These are phyloP conservation scores for Hypericum perforatum DNA, from an alignment of 345 rosid genomes.

Conservation along the genomic window DNA sequence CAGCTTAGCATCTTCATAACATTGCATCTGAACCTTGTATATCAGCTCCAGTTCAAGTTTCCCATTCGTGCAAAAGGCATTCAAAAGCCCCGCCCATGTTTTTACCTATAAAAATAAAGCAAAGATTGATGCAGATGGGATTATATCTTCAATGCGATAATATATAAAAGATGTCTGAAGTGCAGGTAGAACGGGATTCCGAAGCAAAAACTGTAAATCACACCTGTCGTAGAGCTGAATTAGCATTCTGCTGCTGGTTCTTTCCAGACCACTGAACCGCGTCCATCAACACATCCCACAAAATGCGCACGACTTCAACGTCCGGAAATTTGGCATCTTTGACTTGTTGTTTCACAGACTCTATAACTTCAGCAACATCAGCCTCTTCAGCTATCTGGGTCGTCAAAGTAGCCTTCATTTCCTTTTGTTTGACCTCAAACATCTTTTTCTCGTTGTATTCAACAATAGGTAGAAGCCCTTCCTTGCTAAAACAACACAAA, in stretches of 20 bases:
- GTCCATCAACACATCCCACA: constrained; percentile 97
- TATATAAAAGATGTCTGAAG: too few species aligned
- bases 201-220: not conserved
- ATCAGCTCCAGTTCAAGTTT: constrained; percentile 89
- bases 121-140: not conserved
- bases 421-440: constrained; percentile 80
- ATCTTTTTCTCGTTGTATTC: constrained; percentile 92
- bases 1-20: constrained; percentile 95
- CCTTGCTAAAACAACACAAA: constrained; percentile 55
- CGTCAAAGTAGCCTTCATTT: constrained; percentile 74
- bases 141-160: too few species aligned
- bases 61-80: constrained; percentile 70
- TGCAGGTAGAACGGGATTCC: too few species aligned
- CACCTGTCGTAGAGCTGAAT: constrained; percentile 82
- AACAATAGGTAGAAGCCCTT: constrained; percentile 65
- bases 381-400: constrained; percentile 68
- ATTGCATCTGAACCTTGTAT: constrained; percentile 96
- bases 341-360: constrained; percentile 65
- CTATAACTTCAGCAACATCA: constrained; percentile 72
- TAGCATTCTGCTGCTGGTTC: constrained; percentile 97
- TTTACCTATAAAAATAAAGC: constrained; percentile 48
- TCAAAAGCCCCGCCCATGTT: constrained; percentile 75
- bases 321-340: constrained; percentile 80
- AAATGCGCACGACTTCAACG: constrained; percentile 58
- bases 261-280: constrained; percentile 99